phyloP scores from a whole-genome alignment of 208 protist species.

The Trypanosoma lewisi region DNA sequence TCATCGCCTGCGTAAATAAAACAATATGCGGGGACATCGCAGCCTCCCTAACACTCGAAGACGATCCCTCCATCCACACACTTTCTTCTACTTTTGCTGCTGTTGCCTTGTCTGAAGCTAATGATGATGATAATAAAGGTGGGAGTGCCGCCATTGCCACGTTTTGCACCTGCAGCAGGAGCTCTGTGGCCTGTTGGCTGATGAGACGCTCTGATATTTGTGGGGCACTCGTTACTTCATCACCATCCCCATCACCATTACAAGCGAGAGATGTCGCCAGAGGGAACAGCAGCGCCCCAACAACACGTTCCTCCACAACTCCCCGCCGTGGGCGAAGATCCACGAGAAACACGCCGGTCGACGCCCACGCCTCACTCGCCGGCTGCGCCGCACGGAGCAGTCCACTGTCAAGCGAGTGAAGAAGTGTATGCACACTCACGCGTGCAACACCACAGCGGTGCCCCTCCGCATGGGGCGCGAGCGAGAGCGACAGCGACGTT shows the following conservation, averaged over 20 bases:
- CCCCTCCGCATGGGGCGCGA: background rate
- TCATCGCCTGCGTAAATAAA: conserved; percentile 15
- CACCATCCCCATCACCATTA: background rate
- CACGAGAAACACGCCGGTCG: conserved; percentile 53
- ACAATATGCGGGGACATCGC: conserved; percentile 21
- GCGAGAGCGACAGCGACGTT: background rate
- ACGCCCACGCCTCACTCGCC: conserved; percentile 11
- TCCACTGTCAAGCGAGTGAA: conserved; percentile 13
- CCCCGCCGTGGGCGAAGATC: conserved; percentile 34
- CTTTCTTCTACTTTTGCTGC: background rate
- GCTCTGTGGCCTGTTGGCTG: conserved; percentile 41
- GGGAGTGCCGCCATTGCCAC: conserved; percentile 41
- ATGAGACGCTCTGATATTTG: conserved; percentile 29
- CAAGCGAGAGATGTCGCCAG: conserved; percentile 6
- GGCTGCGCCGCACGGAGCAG: background rate
- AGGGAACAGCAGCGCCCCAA: conserved; percentile 53
- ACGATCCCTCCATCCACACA: background rate
- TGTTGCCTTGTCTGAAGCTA: background rate
- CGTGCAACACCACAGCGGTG: background rate
- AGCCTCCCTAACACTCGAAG: background rate
- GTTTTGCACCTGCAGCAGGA: conserved; percentile 43
- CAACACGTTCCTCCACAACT: conserved; percentile 26
- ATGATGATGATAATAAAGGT: background rate
- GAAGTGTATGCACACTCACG: conserved; percentile 19
- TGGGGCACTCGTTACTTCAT: background rate